phyloP scores from a whole-genome alignment of 192 early-diverging fungal species.

The Pilaira anomala region DNA sequence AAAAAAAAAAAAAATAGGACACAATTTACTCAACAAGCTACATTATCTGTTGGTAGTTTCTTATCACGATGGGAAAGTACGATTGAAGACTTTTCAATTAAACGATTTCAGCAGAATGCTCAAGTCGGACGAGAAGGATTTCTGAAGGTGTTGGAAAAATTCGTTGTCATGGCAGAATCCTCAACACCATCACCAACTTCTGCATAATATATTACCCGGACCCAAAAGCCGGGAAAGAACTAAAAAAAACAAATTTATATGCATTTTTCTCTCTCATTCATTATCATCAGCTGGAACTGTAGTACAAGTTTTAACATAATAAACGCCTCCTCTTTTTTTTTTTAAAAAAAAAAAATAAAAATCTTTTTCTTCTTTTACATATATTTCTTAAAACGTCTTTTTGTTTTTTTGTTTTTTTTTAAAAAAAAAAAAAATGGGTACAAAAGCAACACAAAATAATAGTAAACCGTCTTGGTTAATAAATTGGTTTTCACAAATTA shows the following conservation, averaged over 20 bases:
- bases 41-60: constrained; percentile 72
- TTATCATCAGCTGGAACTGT: not conserved
- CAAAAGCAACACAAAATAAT: not conserved
- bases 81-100: constrained; percentile 79
- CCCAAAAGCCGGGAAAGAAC: not conserved
- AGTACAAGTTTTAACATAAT: too few species aligned
- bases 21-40: constrained; percentile 77
- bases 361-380: constrained; percentile 4
- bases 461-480: not conserved
- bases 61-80: constrained; percentile 62
- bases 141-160: constrained; percentile 76
- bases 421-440: not conserved
- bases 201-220: not conserved
- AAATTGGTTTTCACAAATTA: constrained; percentile 6
- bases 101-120: constrained; percentile 87
- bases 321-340: too few species aligned
- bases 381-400: not conserved
- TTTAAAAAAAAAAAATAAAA: too few species aligned
- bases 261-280: not conserved
- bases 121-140: constrained; percentile 77
- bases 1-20: constrained; percentile 47
- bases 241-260: constrained; percentile 6
- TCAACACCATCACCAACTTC: not conserved
- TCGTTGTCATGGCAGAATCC: constrained; percentile 38
- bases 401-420: not conserved